Conservation (phyloP, 1,284 basidiomycete genomes). For the Trichosporon sp. region DNA sequence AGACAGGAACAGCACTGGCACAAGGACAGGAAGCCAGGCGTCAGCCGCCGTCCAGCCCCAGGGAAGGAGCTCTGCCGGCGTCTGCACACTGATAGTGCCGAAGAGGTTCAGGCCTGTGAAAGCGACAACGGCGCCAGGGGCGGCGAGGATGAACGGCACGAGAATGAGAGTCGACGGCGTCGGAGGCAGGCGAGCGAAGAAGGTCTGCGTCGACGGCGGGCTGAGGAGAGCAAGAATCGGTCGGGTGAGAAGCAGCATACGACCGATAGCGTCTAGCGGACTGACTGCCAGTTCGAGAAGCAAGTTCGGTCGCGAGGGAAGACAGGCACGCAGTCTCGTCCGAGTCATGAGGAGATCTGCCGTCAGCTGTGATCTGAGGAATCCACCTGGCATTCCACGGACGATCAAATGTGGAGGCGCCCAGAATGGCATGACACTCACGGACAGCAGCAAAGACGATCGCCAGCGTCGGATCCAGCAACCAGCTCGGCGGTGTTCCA, state of each 20-base stretch:
- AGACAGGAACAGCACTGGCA: constrained; percentile 35
- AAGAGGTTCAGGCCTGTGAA: constrained; percentile 43
- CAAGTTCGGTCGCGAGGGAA: constrained; percentile 33
- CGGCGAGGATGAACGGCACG: constrained; percentile 43
- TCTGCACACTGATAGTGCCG: constrained; percentile 26
- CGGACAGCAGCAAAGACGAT: constrained; percentile 34
- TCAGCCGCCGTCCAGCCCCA: constrained; percentile 44
- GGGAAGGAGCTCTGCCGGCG: constrained; percentile 39
- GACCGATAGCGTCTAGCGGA: constrained; percentile 43
- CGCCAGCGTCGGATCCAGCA: constrained; percentile 37
- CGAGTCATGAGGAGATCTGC: constrained; percentile 42
- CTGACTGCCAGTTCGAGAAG: constrained; percentile 34
- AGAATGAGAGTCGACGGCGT: constrained; percentile 41
- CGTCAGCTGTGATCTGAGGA: no score
- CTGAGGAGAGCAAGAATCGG: constrained; percentile 36
- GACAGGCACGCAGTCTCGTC: constrained; percentile 30
- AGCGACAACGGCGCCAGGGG: constrained; percentile 39
- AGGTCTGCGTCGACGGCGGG: neutral
- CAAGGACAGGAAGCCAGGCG: constrained; percentile 37
- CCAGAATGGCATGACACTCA: constrained; percentile 16
- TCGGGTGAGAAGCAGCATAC: constrained; percentile 43
- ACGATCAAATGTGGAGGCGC: no score
- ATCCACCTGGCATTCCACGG: no score
- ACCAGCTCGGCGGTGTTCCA: constrained; percentile 42
- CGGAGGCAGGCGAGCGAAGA: constrained; percentile 20